Evolutionary conservation across 2,329 filamentous ascomycete genomes (phyloP).

Genomic region (Colletotrichum chrysophilum): DNA sequence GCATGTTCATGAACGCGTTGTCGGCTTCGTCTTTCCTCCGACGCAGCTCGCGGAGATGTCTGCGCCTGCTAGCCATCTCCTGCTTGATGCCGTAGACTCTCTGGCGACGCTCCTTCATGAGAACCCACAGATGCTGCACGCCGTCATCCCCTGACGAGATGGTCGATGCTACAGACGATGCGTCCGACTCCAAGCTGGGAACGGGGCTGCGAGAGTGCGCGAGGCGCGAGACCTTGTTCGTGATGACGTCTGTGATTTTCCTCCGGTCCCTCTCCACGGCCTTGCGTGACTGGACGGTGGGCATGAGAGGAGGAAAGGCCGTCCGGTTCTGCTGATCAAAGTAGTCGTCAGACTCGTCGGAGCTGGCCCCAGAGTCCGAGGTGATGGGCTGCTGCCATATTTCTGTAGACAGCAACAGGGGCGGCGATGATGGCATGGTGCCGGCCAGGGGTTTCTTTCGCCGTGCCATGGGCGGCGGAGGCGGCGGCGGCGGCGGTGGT

Average conservation of each 20-base stretch:
- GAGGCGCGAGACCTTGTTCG: slow-evolving; percentile 37
- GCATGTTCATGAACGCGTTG: slow-evolving; percentile 43
- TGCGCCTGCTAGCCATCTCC: slow-evolving; percentile 37
- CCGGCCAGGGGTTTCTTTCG: background rate
- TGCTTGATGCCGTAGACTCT: slow-evolving; percentile 32
- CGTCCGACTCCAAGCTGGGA: slow-evolving; percentile 1
- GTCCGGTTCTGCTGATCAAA: slow-evolving; percentile 5
- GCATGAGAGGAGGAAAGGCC: slow-evolving; percentile 18
- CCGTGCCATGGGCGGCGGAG: background rate
- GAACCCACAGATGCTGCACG: slow-evolving; percentile 39
- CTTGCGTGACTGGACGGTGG: slow-evolving; percentile 1
- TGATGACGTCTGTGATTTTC: slow-evolving; percentile 33
- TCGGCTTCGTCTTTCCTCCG: slow-evolving; percentile 39
- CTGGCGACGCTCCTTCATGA: slow-evolving; percentile 37
- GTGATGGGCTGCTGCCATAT: background rate
- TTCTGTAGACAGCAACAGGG: background rate
- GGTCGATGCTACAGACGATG: slow-evolving; percentile 5
- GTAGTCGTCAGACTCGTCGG: background rate
- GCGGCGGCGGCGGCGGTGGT: slow-evolving; percentile 1
- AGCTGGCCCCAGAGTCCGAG: slow-evolving; percentile 1
- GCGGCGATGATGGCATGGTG: background rate
- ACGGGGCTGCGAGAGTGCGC: slow-evolving; percentile 30
- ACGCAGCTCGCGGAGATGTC: slow-evolving; percentile 34
- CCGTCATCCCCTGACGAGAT: slow-evolving; percentile 25
- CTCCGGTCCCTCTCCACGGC: background rate